Conservation (phyloP, 352 stramenopile species). For the Phytophthora kernoviae region DNA sequence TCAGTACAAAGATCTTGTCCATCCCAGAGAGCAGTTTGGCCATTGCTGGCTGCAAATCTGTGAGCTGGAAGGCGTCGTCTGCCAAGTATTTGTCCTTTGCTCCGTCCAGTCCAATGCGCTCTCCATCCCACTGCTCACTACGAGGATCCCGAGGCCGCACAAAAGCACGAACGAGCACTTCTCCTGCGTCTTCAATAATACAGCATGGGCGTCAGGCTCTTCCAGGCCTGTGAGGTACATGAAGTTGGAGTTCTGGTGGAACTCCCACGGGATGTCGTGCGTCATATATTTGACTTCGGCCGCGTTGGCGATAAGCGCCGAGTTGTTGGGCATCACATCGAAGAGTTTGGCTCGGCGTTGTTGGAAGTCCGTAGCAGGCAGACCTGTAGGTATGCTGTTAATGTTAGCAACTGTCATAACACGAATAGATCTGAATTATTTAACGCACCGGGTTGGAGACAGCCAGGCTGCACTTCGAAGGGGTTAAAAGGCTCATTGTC, state of each 20-base stretch:
- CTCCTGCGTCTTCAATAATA: conserved; percentile 72
- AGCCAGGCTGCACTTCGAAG: conserved; percentile 50
- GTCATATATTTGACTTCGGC: conserved; percentile 85
- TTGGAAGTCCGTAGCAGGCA: conserved; percentile 69
- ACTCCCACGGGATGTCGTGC: conserved; percentile 89
- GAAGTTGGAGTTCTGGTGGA: conserved; percentile 87
- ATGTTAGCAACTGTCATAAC: too few species aligned
- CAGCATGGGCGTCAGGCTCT: conserved; percentile 74
- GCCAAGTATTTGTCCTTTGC: conserved; percentile 64
- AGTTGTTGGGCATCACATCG: conserved; percentile 67
- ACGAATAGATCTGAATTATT: too few species aligned
- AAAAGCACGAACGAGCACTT: conserved; percentile 79
- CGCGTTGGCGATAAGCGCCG: conserved; percentile 72
- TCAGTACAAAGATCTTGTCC: conserved; percentile 73
- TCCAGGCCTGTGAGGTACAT: conserved; percentile 85
- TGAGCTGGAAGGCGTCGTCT: conserved; percentile 72
- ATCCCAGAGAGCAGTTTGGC: conserved; percentile 59
- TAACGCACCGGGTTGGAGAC: conserved; percentile 55
- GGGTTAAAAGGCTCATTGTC: conserved; percentile 41
- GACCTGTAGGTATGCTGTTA: conserved; percentile 25
- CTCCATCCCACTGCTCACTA: conserved; percentile 85
- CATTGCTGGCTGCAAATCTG: conserved; percentile 56
- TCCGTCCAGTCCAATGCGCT: conserved; percentile 63
- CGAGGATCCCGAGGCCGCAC: conserved; percentile 74
- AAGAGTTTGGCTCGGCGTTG: conserved; percentile 67